Conservation (phyloP, 495 filamentous ascomycete genomes). For the Podospora australis region DNA sequence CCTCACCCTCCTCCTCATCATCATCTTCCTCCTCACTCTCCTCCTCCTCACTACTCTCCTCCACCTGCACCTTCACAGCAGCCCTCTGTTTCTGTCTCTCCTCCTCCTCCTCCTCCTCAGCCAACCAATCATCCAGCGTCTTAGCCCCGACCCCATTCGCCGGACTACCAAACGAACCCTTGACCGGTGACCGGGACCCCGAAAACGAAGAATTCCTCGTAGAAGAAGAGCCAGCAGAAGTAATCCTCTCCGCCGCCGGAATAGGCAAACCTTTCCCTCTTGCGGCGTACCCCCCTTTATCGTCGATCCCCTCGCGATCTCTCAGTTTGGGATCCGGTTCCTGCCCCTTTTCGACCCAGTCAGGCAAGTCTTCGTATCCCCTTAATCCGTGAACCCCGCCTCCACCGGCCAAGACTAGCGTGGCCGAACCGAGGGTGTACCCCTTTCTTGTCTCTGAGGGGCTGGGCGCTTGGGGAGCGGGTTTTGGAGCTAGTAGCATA, state of each 20-base stretch:
- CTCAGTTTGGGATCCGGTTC: slow-evolving; percentile 75
- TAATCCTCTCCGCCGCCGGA: slow-evolving; percentile 60
- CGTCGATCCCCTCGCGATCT: slow-evolving; percentile 35
- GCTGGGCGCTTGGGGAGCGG: slow-evolving; percentile 77
- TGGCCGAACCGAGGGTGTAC: slow-evolving; percentile 73
- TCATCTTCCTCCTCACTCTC: slow-evolving; percentile 49
- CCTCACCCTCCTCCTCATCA: slow-evolving; percentile 39
- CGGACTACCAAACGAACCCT: slow-evolving; percentile 46
- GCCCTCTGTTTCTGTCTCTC: slow-evolving; percentile 33
- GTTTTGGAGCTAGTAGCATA: slow-evolving; percentile 88
- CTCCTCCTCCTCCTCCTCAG: slow-evolving; percentile 52
- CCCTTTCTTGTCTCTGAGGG: slow-evolving; percentile 74
- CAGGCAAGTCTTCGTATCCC: slow-evolving; percentile 72
- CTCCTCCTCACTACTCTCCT: slow-evolving; percentile 42
- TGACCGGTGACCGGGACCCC: slow-evolving; percentile 42
- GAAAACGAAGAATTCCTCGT: slow-evolving; percentile 40
- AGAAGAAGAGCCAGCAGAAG: slow-evolving; percentile 45
- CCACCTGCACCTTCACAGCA: slow-evolving; percentile 37
- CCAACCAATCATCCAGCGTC: slow-evolving; percentile 86
- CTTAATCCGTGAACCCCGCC: slow-evolving; percentile 60
- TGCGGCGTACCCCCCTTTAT: slow-evolving; percentile 35
- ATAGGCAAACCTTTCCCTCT: slow-evolving; percentile 33
- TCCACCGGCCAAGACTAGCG: slow-evolving; percentile 73
- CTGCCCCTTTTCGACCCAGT: slow-evolving; percentile 74
- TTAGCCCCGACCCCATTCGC: slow-evolving; percentile 51